Evolutionary conservation across 2,329 filamentous ascomycete species (phyloP).

Genomic region (Fusarium compactum): DNA sequence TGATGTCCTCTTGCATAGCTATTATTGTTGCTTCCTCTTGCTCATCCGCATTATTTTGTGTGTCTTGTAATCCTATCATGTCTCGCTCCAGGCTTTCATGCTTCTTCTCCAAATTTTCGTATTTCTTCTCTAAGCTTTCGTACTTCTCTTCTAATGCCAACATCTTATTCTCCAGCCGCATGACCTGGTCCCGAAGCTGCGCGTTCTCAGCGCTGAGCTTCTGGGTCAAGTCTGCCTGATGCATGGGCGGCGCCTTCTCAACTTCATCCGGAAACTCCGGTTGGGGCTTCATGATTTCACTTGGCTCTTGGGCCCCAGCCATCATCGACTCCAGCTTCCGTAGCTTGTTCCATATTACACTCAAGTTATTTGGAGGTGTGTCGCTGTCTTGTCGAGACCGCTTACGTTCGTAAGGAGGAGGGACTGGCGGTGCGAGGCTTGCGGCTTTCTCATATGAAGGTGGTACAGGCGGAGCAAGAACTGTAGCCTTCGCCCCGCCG

Average conservation of each 20-base stretch:
- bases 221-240: background rate
- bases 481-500: background rate
- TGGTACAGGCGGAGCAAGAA: background rate
- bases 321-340: slow-evolving; percentile 1
- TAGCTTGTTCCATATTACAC: background rate
- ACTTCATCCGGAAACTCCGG: background rate
- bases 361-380: background rate
- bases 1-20: slow-evolving; percentile 7
- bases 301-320: background rate
- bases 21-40: slow-evolving; percentile 1
- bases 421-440: background rate
- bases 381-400: background rate
- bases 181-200: background rate
- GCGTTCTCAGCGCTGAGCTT: background rate
- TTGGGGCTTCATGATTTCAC: background rate
- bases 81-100: background rate
- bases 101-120: background rate
- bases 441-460: background rate
- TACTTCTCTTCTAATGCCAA: background rate
- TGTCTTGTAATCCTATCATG: background rate
- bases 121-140: background rate
- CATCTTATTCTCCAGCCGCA: background rate
- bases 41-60: background rate
- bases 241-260: background rate
- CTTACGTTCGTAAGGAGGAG: background rate